Base-by-base conservation (phyloP, 2,329 filamentous ascomycete species). In the Pseudocercospora fuligena region DNA sequence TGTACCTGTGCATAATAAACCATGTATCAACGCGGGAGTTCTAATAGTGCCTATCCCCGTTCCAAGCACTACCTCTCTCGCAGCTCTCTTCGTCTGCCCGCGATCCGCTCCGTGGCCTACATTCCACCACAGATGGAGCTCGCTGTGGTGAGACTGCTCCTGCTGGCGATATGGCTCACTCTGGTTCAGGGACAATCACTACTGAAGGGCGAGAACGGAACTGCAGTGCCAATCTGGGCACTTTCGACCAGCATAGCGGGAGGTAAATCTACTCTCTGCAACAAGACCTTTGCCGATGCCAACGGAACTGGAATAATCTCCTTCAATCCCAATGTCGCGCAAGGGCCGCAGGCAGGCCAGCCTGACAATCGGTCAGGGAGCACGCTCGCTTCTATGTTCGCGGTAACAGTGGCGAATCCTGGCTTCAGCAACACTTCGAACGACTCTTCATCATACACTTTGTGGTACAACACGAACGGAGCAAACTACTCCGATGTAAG, bases 381-480 rank as follows among this genome's bases (percentile, higher is more conserved):
- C 23, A 67, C 40, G 7, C 40, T 43, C 14, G 16, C 40, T 43
- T 43, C 40, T 19, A n/a, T 43, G 40, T 43, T 43, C 40, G 40
- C 40, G 16, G 40, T 43, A 43, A 43, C 40, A 19, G 40, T 43
- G 40, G 40, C 40, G 40, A 43, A 43, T 43, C 66, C 56, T 19
- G 62, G 57, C 56, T 19, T 40, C 14, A 62, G 21, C 31, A 59
- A 62, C 19, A 16, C 33, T 27, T 40, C 58, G n/a, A 62, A 61
- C 19, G 33, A 54, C 19, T 63, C 64, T 3, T 60, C 61, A 3
- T 58, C 60, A 31, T 62, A 59, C n/a, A 53, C 56, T 40, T 40
- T 65, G 19, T 67, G 66, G 66, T 67, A 62, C 40, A 61, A 67
- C 19, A 65, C 66, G 5, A 65, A 65, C 40, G 66, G 66, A n/a